These are phyloP conservation scores for Bolboschoenus planiculmis DNA, from an alignment of 176 grass and related monocot species.

Conservation along the genomic window DNA sequence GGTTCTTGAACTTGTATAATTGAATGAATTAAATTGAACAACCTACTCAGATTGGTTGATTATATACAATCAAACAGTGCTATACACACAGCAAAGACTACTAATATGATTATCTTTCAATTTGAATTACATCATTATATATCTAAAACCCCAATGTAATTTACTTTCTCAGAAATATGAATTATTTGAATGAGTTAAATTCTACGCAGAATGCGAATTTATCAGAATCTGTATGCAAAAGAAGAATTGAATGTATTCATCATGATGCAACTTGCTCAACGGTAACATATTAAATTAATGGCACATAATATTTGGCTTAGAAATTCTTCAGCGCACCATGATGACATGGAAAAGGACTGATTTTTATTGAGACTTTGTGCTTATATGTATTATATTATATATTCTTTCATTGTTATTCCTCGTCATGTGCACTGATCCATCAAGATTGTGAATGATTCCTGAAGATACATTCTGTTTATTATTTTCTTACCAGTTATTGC, in stretches of 20 bases:
- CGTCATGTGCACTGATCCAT: not conserved
- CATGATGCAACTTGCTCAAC: not conserved
- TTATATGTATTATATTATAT: not conserved
- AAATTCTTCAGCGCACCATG: not conserved
- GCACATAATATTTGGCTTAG: not conserved
- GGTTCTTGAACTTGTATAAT: not conserved
- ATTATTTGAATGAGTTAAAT: not conserved
- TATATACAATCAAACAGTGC: not conserved
- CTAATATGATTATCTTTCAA: not conserved
- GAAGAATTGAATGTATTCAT: not conserved
- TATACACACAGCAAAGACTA: not conserved
- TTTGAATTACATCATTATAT: not conserved
- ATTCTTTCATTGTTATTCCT: not conserved
- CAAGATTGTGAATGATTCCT: not conserved
- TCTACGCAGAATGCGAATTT: not conserved
- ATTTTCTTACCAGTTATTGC: not conserved
- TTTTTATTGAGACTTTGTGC: not conserved
- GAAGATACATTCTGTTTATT: not conserved
- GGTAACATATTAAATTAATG: not conserved
- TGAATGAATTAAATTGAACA: not conserved
- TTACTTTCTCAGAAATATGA: too few relatives aligned
- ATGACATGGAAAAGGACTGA: not conserved
- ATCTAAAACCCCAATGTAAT: not conserved
- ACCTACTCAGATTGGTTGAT: not conserved
- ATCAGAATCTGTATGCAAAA: not conserved